phyloP scores from a whole-genome alignment of 1,284 basidiomycete genomes.

The Cryptococcus wingfieldii region DNA sequence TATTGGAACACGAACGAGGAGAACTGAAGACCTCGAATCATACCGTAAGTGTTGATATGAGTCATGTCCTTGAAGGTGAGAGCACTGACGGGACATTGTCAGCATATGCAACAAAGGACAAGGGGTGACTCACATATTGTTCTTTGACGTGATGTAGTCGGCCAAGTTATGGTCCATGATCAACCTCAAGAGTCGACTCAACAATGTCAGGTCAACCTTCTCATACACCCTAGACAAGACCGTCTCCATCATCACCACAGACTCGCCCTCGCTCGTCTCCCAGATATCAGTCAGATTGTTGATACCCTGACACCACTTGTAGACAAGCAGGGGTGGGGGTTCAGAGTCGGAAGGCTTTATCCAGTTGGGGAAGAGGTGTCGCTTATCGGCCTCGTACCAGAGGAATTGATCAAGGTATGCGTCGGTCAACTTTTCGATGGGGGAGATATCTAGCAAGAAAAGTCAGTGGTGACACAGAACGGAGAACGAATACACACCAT shows the following conservation, averaged over 20 bases:
- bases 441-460: slow-evolving; percentile 72
- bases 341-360: slow-evolving; percentile 96
- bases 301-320: slow-evolving; percentile 67
- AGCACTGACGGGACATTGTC: slow-evolving; percentile 61
- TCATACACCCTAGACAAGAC: slow-evolving; percentile 93
- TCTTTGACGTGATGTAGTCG: slow-evolving; percentile 96
- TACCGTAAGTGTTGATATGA: slow-evolving; percentile 56
- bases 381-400: slow-evolving; percentile 78
- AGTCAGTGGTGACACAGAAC: not conserved
- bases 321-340: slow-evolving; percentile 89
- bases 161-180: slow-evolving; percentile 97
- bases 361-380: slow-evolving; percentile 93
- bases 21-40: slow-evolving; percentile 93
- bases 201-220: slow-evolving; percentile 90
- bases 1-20: slow-evolving; percentile 97
- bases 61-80: slow-evolving; percentile 80
- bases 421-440: slow-evolving; percentile 97
- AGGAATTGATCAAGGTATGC: slow-evolving; percentile 87
- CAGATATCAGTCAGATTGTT: slow-evolving; percentile 76
- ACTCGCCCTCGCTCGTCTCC: slow-evolving; percentile 95
- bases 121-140: slow-evolving; percentile 63
- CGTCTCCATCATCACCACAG: slow-evolving; percentile 96
- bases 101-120: slow-evolving; percentile 74
- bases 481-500: slow-evolving; percentile 44
- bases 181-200: slow-evolving; percentile 86